Percentiles rank a stretch among this genome's conserved stretches.
Evolutionary conservation across 441 rosid species (phyloP).

Genomic region (Syzygium malaccense): DNA sequence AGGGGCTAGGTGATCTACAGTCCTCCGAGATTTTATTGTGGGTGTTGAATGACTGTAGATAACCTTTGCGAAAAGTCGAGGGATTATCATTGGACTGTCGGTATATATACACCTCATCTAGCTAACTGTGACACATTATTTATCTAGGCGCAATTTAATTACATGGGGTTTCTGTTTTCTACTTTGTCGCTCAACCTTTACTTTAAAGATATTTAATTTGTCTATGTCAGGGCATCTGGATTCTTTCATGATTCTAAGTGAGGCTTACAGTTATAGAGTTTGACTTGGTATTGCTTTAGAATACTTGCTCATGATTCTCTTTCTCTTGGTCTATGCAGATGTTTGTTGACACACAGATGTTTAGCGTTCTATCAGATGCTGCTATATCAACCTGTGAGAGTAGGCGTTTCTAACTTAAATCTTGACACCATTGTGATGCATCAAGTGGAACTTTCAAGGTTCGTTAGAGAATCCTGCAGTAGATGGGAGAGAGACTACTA

Average conservation of each 20-base stretch:
- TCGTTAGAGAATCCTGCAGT: neutral
- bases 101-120: neutral
- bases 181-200: neutral
- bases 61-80: neutral
- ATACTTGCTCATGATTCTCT: neutral
- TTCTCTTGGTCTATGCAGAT: conserved; percentile 38
- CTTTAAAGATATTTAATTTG: neutral
- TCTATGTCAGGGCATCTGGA: neutral
- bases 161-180: neutral
- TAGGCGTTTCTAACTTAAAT: conserved; percentile 26
- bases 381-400: conserved; percentile 76
- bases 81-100: neutral
- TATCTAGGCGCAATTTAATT: neutral
- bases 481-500: neutral
- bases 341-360: conserved; percentile 87
- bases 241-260: neutral
- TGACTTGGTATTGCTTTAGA: neutral
- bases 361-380: conserved; percentile 71
- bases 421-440: neutral
- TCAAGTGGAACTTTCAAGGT: neutral
- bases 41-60: neutral
- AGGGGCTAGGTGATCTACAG: neutral
- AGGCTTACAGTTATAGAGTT: neutral
- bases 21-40: neutral
- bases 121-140: neutral